phyloP scores from a whole-genome alignment of 1,284 basidiomycete species.

The Polyporus tsugae region DNA sequence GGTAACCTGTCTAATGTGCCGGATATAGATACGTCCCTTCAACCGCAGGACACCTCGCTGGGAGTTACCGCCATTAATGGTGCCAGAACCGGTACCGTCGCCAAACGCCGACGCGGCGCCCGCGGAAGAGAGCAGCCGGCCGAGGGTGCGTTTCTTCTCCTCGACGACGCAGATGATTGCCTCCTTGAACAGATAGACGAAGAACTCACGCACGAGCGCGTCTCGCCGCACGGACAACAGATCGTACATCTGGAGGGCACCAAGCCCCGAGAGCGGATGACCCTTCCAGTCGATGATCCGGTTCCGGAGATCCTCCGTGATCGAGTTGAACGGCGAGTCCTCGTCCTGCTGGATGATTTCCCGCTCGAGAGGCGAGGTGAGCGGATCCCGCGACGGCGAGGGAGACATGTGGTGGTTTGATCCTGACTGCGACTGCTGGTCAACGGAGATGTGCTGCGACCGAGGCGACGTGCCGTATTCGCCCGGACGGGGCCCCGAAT shows the following conservation, averaged over 20 bases:
- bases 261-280: constrained; percentile 87
- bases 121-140: constrained; percentile 71
- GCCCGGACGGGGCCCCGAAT: constrained; percentile 31
- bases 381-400: constrained; percentile 38
- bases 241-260: constrained; percentile 91
- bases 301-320: constrained; percentile 87
- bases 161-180: constrained; percentile 97
- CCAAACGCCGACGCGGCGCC: constrained; percentile 45
- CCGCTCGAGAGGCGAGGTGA: constrained; percentile 26
- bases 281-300: constrained; percentile 96
- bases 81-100: constrained; percentile 55
- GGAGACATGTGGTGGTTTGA: constrained; percentile 37
- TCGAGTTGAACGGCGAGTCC: constrained; percentile 77
- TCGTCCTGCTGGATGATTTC: constrained; percentile 43
- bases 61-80: constrained; percentile 48
- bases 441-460: constrained; percentile 29
- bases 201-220: constrained; percentile 87
- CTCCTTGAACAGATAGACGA: constrained; percentile 95
- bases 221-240: constrained; percentile 89
- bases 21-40: constrained; percentile 94
- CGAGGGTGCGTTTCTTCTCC: constrained; percentile 86
- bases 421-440: constrained; percentile 32
- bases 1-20: constrained; percentile 89
- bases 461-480: constrained; percentile 36
- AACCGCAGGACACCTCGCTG: constrained; percentile 86